Evolutionary conservation across 2,329 filamentous ascomycete genomes (phyloP), one percentile per base, ranked within the genome.

Genomic region (Penicillium hordei): DNA sequence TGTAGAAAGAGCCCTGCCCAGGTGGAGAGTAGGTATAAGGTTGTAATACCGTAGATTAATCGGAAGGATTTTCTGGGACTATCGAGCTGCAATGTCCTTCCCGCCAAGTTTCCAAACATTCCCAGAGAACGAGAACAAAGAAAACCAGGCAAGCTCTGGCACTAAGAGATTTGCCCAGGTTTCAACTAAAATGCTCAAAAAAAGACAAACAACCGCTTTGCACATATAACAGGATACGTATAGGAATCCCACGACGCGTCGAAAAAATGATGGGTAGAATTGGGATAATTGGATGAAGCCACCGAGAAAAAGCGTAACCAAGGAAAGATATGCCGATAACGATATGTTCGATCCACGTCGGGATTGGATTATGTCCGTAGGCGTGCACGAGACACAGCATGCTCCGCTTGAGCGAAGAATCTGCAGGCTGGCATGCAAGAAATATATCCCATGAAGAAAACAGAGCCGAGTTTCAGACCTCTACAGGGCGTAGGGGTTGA

Each of bases 401-500:
- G 45, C 45, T 60, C 40, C 42, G 34, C 55, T 44, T 59, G 44
- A 53, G 57, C 58, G 53, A 61, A 64, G 53, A 60, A 61, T 59
- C 58, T 66, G 65, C 56, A 65, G 38, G 60, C 60, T 68, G 67
- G 65, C 63, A 67, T 67, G 63, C 61, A 63, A 67, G 55, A 64
- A 68, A 68, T 67, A 65, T 63, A 53, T 62, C 56, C 58, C 59
- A 61, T 57, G 59, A 63, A 62, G 56, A 52, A 62, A 53, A 58
- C 53, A 59, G 15, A 48, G 55, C 42, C 48, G 19, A 29, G 52
- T 38, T 52, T 46, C 21, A 49, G 38, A 50, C 57, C 60, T 62
- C 68, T 72, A 81, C 65, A 81, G 70, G 58, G 79, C 79, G 66
- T 79, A 81, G 46, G 79, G 79, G 66, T 81, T 81, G 67, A 81